These are phyloP conservation scores for Candida maesae DNA, from an alignment of 805 yeast species.

Conservation along the genomic window DNA sequence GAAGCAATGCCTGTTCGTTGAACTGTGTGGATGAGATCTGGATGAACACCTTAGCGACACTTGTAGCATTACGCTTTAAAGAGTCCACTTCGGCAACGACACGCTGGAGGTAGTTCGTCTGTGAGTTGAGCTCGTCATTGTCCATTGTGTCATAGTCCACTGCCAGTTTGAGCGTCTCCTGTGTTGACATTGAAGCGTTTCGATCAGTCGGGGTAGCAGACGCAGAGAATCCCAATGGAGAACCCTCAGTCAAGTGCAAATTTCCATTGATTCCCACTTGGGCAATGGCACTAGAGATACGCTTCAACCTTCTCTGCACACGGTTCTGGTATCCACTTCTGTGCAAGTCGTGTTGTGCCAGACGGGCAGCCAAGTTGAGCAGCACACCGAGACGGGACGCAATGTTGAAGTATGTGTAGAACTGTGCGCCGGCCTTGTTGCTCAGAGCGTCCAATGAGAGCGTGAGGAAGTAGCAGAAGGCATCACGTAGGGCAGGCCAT, in stretches of 20 bases:
- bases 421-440: slow-evolving; percentile 47
- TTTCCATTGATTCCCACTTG: slow-evolving; percentile 64
- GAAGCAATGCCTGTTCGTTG: slow-evolving; percentile 33
- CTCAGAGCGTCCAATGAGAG: slow-evolving; percentile 47
- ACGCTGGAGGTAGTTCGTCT: slow-evolving; percentile 32
- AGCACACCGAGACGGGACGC: slow-evolving; percentile 50
- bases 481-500: slow-evolving; percentile 55
- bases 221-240: not conserved
- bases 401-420: slow-evolving; percentile 48
- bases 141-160: slow-evolving; percentile 9
- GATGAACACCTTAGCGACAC: slow-evolving; percentile 30
- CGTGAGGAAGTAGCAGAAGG: slow-evolving; percentile 45
- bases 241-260: slow-evolving; percentile 41
- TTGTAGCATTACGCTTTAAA: slow-evolving; percentile 30
- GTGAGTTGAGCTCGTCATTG: slow-evolving; percentile 10
- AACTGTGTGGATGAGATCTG: slow-evolving; percentile 29
- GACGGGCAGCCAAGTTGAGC: slow-evolving; percentile 51
- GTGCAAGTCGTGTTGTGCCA: slow-evolving; percentile 48
- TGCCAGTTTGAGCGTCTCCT: slow-evolving; percentile 22
- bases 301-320: slow-evolving; percentile 47
- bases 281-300: slow-evolving; percentile 51
- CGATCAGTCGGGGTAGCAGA: slow-evolving; percentile 5
- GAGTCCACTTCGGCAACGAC: slow-evolving; percentile 37
- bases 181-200: slow-evolving; percentile 19
- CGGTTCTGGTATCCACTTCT: slow-evolving; percentile 43